phyloP scores from a whole-genome alignment of 345 rosid species.

The Moricandia arvensis region DNA sequence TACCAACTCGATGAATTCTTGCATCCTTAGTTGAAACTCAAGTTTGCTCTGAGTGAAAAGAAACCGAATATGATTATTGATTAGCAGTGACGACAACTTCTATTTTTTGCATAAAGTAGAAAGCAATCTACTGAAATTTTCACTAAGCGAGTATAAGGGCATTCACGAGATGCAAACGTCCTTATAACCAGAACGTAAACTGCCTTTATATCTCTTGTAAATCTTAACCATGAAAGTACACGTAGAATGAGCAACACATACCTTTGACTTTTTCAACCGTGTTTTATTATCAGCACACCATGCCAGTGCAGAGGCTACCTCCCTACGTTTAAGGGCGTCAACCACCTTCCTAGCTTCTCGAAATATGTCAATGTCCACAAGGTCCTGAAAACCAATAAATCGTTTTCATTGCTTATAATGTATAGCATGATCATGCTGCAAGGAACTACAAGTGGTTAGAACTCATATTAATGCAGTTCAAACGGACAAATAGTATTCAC shows the following conservation, averaged over 20 bases:
- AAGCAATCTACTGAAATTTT: not conserved
- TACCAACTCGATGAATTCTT: constrained; percentile 89
- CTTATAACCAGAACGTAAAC: not conserved
- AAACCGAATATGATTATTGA: not conserved
- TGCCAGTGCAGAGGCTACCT: constrained; percentile 77
- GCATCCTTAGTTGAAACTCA: constrained; percentile 96
- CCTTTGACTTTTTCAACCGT: constrained; percentile 96
- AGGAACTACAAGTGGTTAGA: not conserved
- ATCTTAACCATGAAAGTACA: constrained; percentile 4
- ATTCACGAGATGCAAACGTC: not conserved
- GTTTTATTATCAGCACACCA: constrained; percentile 95
- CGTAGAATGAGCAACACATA: constrained; percentile 10
- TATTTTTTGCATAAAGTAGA: not conserved
- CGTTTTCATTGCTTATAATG: not conserved
- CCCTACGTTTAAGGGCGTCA: constrained; percentile 79
- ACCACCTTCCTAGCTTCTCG: constrained; percentile 83
- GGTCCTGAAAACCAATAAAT: constrained; percentile 55
- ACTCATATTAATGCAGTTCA: not conserved
- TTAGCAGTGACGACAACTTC: not conserved
- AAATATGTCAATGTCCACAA: constrained; percentile 89
- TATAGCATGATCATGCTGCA: not conserved
- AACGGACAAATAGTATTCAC: too few relatives aligned
- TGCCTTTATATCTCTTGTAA: not conserved
- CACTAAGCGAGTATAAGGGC: not conserved
- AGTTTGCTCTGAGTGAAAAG: constrained; percentile 65